Percentiles rank a stretch among this genome's conserved stretches.
phyloP scores from a whole-genome alignment of 768 basidiomycete species.

The Podaxis pistillaris region DNA sequence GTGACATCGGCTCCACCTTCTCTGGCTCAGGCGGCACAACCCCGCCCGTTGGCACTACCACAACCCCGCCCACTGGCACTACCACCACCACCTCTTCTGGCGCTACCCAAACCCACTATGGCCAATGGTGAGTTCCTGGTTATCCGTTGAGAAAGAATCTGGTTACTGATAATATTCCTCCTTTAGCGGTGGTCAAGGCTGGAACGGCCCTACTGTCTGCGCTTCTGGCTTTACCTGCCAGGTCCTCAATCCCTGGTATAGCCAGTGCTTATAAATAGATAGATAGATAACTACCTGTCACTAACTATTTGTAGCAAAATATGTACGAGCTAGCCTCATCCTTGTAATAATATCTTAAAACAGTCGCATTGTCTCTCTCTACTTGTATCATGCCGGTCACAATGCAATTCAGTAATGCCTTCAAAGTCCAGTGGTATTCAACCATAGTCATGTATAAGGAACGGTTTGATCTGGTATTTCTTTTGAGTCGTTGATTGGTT shows the following conservation, averaged over 20 bases:
- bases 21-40: neutral
- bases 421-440: too few species aligned
- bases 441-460: too few species aligned
- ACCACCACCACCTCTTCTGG: neutral
- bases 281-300: neutral
- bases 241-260: constrained; percentile 11
- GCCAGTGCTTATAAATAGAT: constrained; percentile 10
- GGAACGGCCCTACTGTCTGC: constrained; percentile 15
- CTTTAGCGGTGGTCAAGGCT: constrained; percentile 17
- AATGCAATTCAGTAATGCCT: too few species aligned
- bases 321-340: neutral
- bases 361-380: too few species aligned
- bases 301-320: neutral
- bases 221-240: constrained; percentile 10
- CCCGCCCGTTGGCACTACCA: neutral
- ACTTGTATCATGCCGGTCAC: too few species aligned
- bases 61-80: neutral
- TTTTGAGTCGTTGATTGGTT: too few species aligned
- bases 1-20: constrained; percentile 21
- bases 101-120: neutral
- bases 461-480: too few species aligned
- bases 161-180: neutral
- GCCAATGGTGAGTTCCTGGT: neutral
- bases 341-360: too few species aligned
- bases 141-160: neutral